Conservation (phyloP, 1,139 yeast genomes). For the Yamadazyma conglobata region DNA sequence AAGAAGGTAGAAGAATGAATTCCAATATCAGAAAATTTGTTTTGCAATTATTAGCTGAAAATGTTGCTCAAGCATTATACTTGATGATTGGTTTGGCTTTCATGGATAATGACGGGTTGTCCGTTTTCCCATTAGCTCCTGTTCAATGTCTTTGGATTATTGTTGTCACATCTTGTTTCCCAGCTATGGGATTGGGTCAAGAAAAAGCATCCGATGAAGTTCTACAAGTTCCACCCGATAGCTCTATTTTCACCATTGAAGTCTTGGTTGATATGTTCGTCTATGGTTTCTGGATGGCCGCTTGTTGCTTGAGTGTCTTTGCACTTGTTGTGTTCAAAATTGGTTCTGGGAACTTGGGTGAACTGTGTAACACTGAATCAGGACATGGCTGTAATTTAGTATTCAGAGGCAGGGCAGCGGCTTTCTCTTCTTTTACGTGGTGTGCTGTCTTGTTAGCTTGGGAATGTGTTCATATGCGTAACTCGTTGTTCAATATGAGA, state of each 20-base stretch:
- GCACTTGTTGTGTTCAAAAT: conserved; percentile 61
- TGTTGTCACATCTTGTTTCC: conserved; percentile 76
- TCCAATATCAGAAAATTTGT: conserved; percentile 79
- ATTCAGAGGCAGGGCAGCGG: conserved; percentile 74
- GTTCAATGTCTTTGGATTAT: conserved; percentile 80
- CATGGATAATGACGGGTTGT: conserved; percentile 52
- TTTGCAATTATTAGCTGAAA: conserved; percentile 70
- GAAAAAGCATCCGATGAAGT: conserved; percentile 66
- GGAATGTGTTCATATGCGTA: conserved; percentile 79
- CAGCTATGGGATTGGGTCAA: conserved; percentile 81
- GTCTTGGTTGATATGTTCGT: conserved; percentile 69
- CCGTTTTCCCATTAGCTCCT: conserved; percentile 77
- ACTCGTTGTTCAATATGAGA: conserved; percentile 73
- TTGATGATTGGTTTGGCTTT: conserved; percentile 71
- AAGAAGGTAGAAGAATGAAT: conserved; percentile 81
- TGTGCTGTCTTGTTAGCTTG: conserved; percentile 82
- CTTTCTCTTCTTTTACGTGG: conserved; percentile 90
- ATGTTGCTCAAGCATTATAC: conserved; percentile 73
- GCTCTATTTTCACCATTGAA: conserved; percentile 66
- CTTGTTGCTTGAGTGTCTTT: conserved; percentile 66
- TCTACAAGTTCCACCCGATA: conserved; percentile 64
- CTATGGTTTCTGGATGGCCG: conserved; percentile 74
- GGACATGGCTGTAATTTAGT: conserved; percentile 53
- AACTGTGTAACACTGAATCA: conserved; percentile 48
- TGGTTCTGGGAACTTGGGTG: conserved; percentile 68